Base-by-base conservation (phyloP, 164 flowering plant genomes). In the Euptelea pleiosperma region DNA sequence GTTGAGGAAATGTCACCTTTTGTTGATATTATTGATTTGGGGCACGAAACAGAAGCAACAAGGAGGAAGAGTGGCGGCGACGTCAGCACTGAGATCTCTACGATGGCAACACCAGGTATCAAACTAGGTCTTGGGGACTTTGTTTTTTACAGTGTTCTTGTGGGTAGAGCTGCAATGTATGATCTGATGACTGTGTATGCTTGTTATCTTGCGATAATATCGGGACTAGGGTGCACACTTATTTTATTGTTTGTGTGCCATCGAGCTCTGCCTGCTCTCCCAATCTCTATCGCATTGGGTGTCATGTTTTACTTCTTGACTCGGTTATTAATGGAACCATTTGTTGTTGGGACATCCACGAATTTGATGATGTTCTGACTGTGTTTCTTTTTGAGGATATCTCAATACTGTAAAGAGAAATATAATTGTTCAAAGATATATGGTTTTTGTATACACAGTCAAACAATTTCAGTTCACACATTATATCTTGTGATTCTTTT, bases 101-200 rank as follows among this genome's bases (percentile, higher is more conserved):
- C 40, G 40, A 28, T 24, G 3, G 4, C 62, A 4, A 63, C 55
- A 4, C 31, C 68, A 69, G 98, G 98, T 25, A 84, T 89, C 56
- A 89, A 77, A 66, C 85, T 92, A 49, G 98, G 98, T 30, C 85
- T 92, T 15, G 98, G 98, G 24, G 98, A 92, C 63, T 92, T 92
- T 62, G 71, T 92, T 5, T 89, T 92, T 69, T 92, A 89, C 62
- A 83, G 96, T 66, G 96, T 89, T 58, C 85, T 92, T 48, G 98
- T 92, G 59, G 98, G 96, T 37, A 85, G 98, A 68, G 98, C 98
- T 61, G 91, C 98, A 52, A 82, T 89, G 96, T 92, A 87, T 77
- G 98, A 92, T 80, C 77, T 92, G 22, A 85, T 87, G 94, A 92
- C 98, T 10, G 91, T 92, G 8, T 92, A 89, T 77, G 96, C 96